A percentile compares a stretch with the other conserved stretches of the same genome.
Evolutionary conservation across 768 basidiomycete genomes (phyloP).

Genomic region (Rhodosporidiobolus sp.): DNA sequence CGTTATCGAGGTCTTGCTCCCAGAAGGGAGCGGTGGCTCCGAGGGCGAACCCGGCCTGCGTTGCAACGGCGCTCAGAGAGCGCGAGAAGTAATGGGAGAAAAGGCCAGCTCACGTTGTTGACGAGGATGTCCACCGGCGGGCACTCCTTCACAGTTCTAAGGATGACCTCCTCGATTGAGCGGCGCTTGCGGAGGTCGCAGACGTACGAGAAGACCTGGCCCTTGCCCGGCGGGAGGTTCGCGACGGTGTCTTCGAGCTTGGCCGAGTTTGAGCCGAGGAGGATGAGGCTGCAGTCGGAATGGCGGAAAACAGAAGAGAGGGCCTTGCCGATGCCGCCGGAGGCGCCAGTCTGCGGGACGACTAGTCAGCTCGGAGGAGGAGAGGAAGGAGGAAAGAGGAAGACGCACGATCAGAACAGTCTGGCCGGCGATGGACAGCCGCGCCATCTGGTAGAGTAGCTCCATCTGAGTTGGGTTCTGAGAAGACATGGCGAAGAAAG

Average conservation of each 20-base stretch:
- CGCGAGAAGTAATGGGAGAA: background rate
- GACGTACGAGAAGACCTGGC: slow-evolving; percentile 1
- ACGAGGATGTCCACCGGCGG: background rate
- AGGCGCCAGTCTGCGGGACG: background rate
- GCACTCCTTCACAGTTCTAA: background rate
- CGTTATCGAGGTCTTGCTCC: slow-evolving; percentile 11
- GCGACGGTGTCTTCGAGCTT: background rate
- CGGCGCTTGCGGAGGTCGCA: background rate
- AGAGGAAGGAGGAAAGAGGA: background rate
- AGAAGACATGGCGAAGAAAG: background rate
- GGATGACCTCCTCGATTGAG: background rate
- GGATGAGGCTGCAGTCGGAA: background rate
- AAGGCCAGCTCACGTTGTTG: background rate
- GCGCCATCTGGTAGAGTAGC: background rate
- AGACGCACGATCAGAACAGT: background rate
- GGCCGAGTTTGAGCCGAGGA: background rate
- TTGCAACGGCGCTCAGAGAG: background rate
- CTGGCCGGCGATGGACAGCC: background rate
- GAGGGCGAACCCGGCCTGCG: background rate
- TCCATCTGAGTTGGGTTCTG: background rate
- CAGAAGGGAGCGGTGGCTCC: background rate
- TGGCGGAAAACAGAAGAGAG: background rate
- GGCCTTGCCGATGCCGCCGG: background rate
- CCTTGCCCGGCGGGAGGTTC: background rate
- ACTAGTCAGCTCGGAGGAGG: background rate